Conservation (phyloP, 352 stramenopile genomes). For the Bremia lactucae region DNA sequence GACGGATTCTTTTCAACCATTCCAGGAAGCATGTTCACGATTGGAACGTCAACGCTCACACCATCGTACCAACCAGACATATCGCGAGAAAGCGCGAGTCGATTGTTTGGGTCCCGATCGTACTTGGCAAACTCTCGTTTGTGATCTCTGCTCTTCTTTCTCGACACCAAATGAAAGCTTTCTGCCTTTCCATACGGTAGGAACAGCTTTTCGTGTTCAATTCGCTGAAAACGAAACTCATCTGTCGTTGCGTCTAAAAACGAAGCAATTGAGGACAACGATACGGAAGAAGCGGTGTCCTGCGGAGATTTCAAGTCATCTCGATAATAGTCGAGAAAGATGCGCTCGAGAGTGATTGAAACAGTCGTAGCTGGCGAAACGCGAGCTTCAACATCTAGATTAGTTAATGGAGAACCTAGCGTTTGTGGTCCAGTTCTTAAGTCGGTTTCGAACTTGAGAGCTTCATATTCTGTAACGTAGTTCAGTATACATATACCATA, state of each 20-base stretch:
- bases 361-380: neutral
- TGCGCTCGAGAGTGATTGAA: too few relatives aligned
- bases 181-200: neutral
- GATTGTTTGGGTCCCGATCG: slow-evolving; percentile 1
- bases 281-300: slow-evolving; percentile 1
- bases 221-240: slow-evolving; percentile 3
- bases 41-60: neutral
- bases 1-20: slow-evolving; percentile 6
- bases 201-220: neutral
- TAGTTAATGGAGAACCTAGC: neutral
- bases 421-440: neutral
- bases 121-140: slow-evolving; percentile 2
- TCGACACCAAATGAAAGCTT: slow-evolving; percentile 8
- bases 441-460: neutral
- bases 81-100: slow-evolving; percentile 2
- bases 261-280: neutral
- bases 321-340: neutral
- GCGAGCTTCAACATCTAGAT: too few relatives aligned
- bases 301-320: slow-evolving; percentile 1
- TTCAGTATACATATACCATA: neutral
- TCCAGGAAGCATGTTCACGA: neutral
- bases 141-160: neutral
- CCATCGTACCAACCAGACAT: slow-evolving; percentile 3
- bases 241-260: neutral
- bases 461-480: neutral